phyloP scores from a whole-genome alignment of 2,329 filamentous ascomycete species.

The Teratosphaeria nubilosa region DNA sequence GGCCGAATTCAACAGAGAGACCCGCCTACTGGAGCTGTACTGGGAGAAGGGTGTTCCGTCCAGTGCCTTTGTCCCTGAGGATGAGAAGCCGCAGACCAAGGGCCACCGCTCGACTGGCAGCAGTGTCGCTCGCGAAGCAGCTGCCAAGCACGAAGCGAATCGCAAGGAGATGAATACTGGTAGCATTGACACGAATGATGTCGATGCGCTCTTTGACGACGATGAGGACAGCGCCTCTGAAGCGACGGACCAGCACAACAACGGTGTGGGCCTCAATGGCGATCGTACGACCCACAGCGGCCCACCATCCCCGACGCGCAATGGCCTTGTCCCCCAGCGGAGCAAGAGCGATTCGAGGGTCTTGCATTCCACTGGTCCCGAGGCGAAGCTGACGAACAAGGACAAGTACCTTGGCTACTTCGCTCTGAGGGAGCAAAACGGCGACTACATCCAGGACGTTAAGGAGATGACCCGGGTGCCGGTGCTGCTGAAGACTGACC shows the following conservation, averaged over 20 bases:
- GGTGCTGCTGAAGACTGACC: constrained; percentile 96
- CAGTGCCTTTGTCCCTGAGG: constrained; percentile 90
- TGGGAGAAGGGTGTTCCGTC: constrained; percentile 99
- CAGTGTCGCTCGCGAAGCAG: constrained; percentile 70
- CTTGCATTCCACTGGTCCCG: constrained; percentile 58
- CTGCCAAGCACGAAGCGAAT: constrained; percentile 70
- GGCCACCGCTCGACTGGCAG: constrained; percentile 42
- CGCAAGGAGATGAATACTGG: constrained; percentile 91
- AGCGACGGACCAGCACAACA: constrained; percentile 71
- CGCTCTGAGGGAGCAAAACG: constrained; percentile 79
- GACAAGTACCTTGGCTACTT: constrained; percentile 93
- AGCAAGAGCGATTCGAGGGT: constrained; percentile 93
- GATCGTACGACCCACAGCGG: constrained; percentile 93
- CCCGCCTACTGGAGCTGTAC: constrained; percentile 87
- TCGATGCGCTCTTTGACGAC: constrained; percentile 91
- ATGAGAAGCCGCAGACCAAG: constrained; percentile 77
- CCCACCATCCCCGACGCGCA: constrained; percentile 77
- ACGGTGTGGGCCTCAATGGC: constrained; percentile 69
- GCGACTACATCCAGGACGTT: constrained; percentile 96
- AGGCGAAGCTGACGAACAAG: constrained; percentile 78
- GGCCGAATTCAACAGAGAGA: constrained; percentile 97
- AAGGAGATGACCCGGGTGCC: constrained; percentile 95
- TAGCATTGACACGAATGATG: constrained; percentile 85
- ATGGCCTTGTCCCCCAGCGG: constrained; percentile 65
- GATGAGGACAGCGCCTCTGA: constrained; percentile 60